Base-by-base conservation (phyloP, 2,329 filamentous ascomycete genomes). In the Graphilbum fragrans region DNA sequence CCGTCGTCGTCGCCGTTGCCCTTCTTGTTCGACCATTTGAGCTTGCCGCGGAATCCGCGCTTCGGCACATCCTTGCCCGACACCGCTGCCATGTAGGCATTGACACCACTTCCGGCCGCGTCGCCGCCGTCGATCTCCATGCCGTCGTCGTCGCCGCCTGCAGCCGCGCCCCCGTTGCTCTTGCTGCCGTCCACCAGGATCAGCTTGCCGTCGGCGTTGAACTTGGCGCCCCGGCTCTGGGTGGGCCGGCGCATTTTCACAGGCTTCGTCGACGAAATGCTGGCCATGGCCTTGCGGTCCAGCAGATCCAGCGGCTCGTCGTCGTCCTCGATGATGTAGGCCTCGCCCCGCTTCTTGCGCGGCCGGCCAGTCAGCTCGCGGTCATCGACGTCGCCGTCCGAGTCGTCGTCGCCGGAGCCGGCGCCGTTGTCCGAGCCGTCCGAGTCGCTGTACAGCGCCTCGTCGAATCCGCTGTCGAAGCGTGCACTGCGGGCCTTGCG, bases 261-360 rank as follows among this genome's bases (percentile, higher is more conserved):
- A 4, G 88, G 90, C 59, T 87, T 90, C 11, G 86, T 94, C 5
- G 85, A 86, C 3, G 88, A 94, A 54, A 98, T 95, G 58, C 86
- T 92, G 41, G 86, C 90, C 34, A 98, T 74, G 9, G 88, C 86
- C 56, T 81, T 82, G 47, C 86, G 83, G 54, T 92, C 90, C 16
- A 98, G 75, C 36, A 98, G 74, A 65, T 98, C 92, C 34, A 98
- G 80, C 1, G 92, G 92, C 59, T 96, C 92, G 52, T 94, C 85
- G 44, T 93, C 86, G 46, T 93, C 84, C 65, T 96, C 90, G 46
- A 94, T 75, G 52, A 98, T 96, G 61, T 92, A 98, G 1, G 82
- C 77, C 53, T 77, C 79, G 53, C 67, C 59, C 49, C 62, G 55
- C 57, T 69, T 65, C 61, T 62, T 67, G 9, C 39, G 25, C 10